phyloP scores from a whole-genome alignment of 257 asterid genomes.

The Jaltomata sinuosa region DNA sequence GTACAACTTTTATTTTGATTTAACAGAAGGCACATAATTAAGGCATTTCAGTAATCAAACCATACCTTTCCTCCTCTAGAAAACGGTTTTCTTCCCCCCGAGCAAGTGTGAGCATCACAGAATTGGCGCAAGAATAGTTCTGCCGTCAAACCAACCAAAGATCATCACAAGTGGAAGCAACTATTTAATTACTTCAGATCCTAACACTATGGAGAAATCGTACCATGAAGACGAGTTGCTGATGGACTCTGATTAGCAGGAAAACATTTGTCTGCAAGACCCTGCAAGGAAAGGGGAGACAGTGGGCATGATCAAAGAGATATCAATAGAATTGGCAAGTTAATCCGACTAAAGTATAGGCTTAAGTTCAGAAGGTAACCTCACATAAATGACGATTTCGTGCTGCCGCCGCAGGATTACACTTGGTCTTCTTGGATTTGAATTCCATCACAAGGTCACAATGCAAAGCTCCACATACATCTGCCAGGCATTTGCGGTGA shows the following conservation, averaged over 20 bases:
- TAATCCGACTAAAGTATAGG: neutral
- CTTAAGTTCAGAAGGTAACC: constrained; percentile 29
- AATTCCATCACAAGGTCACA: constrained; percentile 56
- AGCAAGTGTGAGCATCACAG: constrained; percentile 88
- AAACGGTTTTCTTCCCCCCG: constrained; percentile 59
- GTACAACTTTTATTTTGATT: neutral
- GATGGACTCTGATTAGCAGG: constrained; percentile 52
- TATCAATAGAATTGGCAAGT: neutral
- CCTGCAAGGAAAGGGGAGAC: constrained; percentile 24
- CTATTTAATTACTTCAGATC: neutral
- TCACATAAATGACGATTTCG: constrained; percentile 80
- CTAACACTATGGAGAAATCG: neutral
- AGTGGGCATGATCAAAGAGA: neutral
- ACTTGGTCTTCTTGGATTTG: constrained; percentile 60
- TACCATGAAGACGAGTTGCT: constrained; percentile 82
- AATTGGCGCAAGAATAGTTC: constrained; percentile 81
- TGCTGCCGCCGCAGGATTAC: constrained; percentile 89
- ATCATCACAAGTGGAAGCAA: neutral
- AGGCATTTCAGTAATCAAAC: neutral
- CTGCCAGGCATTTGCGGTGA: constrained; percentile 86
- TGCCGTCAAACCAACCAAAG: constrained; percentile 21
- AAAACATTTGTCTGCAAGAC: constrained; percentile 80
- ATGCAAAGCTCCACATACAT: constrained; percentile 87
- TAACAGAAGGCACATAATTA: neutral
- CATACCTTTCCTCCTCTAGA: constrained; percentile 83